Conservation (phyloP, 768 basidiomycete genomes). For the Macrolepiota albuminosa region DNA sequence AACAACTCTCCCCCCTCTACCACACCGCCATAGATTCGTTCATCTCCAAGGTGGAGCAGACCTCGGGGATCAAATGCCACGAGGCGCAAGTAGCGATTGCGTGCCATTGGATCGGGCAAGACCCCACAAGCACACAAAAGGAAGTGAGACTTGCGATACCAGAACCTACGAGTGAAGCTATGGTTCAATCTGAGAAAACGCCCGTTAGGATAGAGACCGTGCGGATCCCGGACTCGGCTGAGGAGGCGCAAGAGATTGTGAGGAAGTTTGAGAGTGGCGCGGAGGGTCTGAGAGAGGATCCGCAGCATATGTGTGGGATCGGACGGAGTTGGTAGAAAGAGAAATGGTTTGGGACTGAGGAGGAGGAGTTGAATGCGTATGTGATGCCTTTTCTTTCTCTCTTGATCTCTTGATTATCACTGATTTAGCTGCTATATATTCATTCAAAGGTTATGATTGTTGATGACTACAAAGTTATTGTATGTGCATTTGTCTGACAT, state of each 20-base stretch:
- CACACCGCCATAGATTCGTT: slow-evolving; percentile 26
- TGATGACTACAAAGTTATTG: slow-evolving; percentile 86
- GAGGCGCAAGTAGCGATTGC: slow-evolving; percentile 85
- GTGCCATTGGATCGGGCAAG: slow-evolving; percentile 64
- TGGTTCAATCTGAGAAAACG: slow-evolving; percentile 50
- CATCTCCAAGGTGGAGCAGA: slow-evolving; percentile 67
- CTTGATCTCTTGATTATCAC: not conserved
- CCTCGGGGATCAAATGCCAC: slow-evolving; percentile 75
- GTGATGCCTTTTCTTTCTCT: slow-evolving; percentile 28
- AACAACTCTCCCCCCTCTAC: too few relatives aligned
- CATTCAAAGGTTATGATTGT: slow-evolving; percentile 93
- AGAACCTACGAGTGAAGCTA: slow-evolving; percentile 41
- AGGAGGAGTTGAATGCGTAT: slow-evolving; percentile 78
- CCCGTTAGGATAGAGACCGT: slow-evolving; percentile 53
- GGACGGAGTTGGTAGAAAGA: slow-evolving; percentile 47
- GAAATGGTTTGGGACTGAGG: slow-evolving; percentile 75
- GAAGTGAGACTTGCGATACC: slow-evolving; percentile 58
- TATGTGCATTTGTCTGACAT: slow-evolving; percentile 30
- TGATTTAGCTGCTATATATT: slow-evolving; percentile 61
- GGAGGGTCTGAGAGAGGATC: slow-evolving; percentile 47
- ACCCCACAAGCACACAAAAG: slow-evolving; percentile 35
- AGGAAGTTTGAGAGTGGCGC: slow-evolving; percentile 66
- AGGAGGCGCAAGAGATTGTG: slow-evolving; percentile 40
- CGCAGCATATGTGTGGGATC: slow-evolving; percentile 75
- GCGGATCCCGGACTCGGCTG: slow-evolving; percentile 57